Evolutionary conservation across 1,284 basidiomycete genomes (phyloP).

Genomic region (Fomitopsis palustris): DNA sequence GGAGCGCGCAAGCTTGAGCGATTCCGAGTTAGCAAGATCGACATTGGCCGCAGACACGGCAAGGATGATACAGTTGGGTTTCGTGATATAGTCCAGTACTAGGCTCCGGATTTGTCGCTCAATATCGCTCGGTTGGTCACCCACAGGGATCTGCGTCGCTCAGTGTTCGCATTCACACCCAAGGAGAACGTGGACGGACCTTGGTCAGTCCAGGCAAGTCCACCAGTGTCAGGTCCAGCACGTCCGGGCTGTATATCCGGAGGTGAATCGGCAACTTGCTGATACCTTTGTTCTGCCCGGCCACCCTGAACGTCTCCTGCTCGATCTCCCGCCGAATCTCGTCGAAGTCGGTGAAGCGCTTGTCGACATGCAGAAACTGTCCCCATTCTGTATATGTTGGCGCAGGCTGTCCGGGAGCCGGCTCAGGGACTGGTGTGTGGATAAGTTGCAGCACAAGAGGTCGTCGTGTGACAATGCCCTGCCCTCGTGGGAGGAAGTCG

Average conservation of each 20-base stretch:
- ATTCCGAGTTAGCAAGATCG: slow-evolving; percentile 97
- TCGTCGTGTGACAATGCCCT: slow-evolving; percentile 93
- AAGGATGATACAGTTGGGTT: slow-evolving; percentile 96
- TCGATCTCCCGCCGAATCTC: slow-evolving; percentile 97
- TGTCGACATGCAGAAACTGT: slow-evolving; percentile 96
- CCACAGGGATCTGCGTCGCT: slow-evolving; percentile 73
- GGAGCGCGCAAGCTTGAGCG: slow-evolving; percentile 91
- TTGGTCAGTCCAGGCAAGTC: slow-evolving; percentile 97
- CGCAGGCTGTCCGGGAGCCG: slow-evolving; percentile 31
- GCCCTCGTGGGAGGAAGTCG: slow-evolving; percentile 93
- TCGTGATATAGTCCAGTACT: slow-evolving; percentile 93
- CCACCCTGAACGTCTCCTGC: slow-evolving; percentile 96
- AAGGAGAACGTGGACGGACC: slow-evolving; percentile 39
- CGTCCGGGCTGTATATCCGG: slow-evolving; percentile 93
- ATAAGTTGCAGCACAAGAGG: slow-evolving; percentile 95
- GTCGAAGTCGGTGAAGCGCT: slow-evolving; percentile 91
- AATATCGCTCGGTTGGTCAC: slow-evolving; percentile 92
- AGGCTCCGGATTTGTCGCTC: slow-evolving; percentile 95
- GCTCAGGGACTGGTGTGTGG: slow-evolving; percentile 68
- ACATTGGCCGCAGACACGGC: slow-evolving; percentile 97
- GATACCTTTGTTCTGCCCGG: slow-evolving; percentile 98
- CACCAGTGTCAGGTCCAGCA: slow-evolving; percentile 93
- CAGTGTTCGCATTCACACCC: slow-evolving; percentile 1
- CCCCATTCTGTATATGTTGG: slow-evolving; percentile 79
- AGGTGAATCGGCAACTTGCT: slow-evolving; percentile 94